Evolutionary conservation across 2,329 filamentous ascomycete species (phyloP).

Genomic region (Colletotrichum cordylinicola): DNA sequence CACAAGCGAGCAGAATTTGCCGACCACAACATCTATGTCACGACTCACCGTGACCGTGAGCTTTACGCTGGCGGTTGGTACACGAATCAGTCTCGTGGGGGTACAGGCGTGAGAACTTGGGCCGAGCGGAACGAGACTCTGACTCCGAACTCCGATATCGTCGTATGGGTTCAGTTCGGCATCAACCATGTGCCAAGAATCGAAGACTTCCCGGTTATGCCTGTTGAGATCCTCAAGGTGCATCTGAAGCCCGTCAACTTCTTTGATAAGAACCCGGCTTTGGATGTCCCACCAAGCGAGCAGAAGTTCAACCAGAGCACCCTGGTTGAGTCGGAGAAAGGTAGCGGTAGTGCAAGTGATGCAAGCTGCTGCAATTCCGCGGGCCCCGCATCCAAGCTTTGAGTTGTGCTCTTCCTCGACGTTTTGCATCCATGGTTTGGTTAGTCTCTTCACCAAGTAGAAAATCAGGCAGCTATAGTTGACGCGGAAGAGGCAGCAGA

Average conservation of each 20-base stretch:
- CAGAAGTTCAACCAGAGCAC: constrained; percentile 19
- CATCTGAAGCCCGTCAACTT: constrained; percentile 56
- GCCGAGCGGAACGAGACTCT: constrained; percentile 8
- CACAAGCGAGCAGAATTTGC: constrained; percentile 20
- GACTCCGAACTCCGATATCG: constrained; percentile 27
- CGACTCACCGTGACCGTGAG: constrained; percentile 11
- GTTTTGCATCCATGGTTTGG: neutral
- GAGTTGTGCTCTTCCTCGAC: neutral
- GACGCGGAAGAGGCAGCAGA: neutral
- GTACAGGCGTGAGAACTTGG: constrained; percentile 11
- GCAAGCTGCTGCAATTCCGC: neutral
- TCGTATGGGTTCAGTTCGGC: constrained; percentile 61
- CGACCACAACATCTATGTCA: constrained; percentile 20
- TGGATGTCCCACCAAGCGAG: constrained; percentile 33
- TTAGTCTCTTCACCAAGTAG: neutral
- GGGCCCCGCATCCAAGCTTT: neutral
- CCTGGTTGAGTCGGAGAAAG: neutral
- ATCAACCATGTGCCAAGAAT: constrained; percentile 62
- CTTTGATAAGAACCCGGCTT: constrained; percentile 56
- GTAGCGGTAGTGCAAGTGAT: neutral
- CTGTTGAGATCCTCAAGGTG: constrained; percentile 58
- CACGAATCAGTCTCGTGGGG: constrained; percentile 17
- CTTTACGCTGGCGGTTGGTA: constrained; percentile 19
- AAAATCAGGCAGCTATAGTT: neutral
- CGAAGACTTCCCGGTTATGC: constrained; percentile 67